Base-by-base conservation (phyloP, 768 basidiomycete genomes). In the Serendipita indica region DNA sequence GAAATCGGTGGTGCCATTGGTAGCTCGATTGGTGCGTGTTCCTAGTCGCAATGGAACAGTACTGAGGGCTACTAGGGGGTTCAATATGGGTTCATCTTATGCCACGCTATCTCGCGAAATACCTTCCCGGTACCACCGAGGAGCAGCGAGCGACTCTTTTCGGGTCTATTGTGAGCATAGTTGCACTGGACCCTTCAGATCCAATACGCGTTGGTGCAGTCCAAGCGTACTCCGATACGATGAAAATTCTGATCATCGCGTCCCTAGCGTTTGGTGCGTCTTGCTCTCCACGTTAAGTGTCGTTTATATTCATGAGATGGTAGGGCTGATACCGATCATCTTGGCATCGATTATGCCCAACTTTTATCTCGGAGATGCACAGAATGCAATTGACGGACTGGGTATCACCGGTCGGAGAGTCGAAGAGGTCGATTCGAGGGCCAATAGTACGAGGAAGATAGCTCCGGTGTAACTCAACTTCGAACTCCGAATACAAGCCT, bases 1-100 rank as follows among this genome's bases (percentile, higher is more conserved):
- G 83, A 86, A 65, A 77, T 84, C 49, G 84, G 84, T 6, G 81
- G 79, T 32, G 77, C 78, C 12, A 77, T 82, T 25, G 84, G 84
- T 30, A 75, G 72, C 16, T 81, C 81, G 6, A 73, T 79, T 58
- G 80, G 81, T 75, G 59, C 2, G 74, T 67, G n/a, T n/a, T n/a
- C n/a, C n/a, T n/a, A n/a, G n/a, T n/a, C n/a, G n/a, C n/a, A n/a
- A n/a, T n/a, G n/a, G n/a, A n/a, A n/a, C n/a, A n/a, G n/a, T n/a
- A n/a, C n/a, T n/a, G n/a, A n/a, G n/a, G n/a, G n/a, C n/a, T n/a
- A n/a, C n/a, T 18, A 54, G 49, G 5, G 7, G 49, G 49, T 22
- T 4, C 49, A 25, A 54, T 67, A 46, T 66, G 64, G 64, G 61
- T 61, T 28, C 60, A 60, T 30, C 60, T 61, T 33, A 67, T 70